Evolutionary conservation across 192 early-diverging fungal genomes (phyloP).

Genomic region (Coemansia sp.): DNA sequence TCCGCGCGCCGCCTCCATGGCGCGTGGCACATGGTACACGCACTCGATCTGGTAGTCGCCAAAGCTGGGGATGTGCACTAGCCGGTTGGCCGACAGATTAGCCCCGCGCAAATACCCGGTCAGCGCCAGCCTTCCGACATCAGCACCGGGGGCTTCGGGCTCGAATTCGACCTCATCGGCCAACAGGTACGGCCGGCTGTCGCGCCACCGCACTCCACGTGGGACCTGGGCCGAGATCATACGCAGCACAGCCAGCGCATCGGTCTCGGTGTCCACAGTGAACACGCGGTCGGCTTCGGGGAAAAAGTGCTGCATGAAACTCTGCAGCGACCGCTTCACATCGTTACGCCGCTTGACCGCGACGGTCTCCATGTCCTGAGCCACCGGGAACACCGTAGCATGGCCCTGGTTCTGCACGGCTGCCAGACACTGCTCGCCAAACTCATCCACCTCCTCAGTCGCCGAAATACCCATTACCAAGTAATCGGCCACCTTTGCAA

Average conservation of each 20-base stretch:
- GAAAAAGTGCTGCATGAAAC: conserved; percentile 85
- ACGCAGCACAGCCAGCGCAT: conserved; percentile 65
- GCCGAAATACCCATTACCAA: conserved; percentile 84
- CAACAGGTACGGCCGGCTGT: conserved; percentile 82
- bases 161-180: conserved; percentile 74
- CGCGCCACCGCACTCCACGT: conserved; percentile 79
- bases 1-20: conserved; percentile 24
- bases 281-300: conserved; percentile 75
- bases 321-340: conserved; percentile 80
- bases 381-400: conserved; percentile 65
- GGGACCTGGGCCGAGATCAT: conserved; percentile 75
- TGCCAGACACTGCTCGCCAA: conserved; percentile 80
- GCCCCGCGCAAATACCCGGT: conserved; percentile 85
- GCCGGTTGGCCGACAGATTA: conserved; percentile 83
- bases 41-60: conserved; percentile 91
- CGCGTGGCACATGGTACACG: conserved; percentile 44
- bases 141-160: conserved; percentile 46
- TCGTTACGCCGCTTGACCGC: conserved; percentile 63
- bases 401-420: conserved; percentile 89
- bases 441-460: conserved; percentile 86
- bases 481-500: conserved; percentile 88
- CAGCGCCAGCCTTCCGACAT: conserved; percentile 64
- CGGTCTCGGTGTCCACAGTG: conserved; percentile 57
- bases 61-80: conserved; percentile 87
- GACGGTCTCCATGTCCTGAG: conserved; percentile 66